Evolutionary conservation across 1,139 yeast genomes (phyloP), one percentile per base, ranked within the genome.

Genomic region (Saccharomyces hybrid): DNA sequence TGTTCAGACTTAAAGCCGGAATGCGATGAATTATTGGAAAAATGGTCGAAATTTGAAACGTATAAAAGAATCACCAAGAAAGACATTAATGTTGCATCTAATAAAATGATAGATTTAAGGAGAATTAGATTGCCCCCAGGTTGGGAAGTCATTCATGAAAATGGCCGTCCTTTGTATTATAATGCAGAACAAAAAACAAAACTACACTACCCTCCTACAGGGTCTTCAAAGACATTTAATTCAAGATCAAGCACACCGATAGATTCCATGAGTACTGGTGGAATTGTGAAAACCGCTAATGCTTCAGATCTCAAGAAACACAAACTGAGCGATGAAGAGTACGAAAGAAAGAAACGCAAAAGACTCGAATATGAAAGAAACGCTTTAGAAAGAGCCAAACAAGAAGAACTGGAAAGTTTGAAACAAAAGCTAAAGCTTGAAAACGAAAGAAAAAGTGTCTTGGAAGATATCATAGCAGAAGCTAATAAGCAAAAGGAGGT

Each of bases 11-110:
- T 83, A 26, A 65, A 65, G 44, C 52, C 53, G 0, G 67, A 76
- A 47, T 78, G 86, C 1, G 58, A 69, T 6, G 67, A 70, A 9
- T 71, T 93, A 49, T 65, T 88, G 26, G 73, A 76, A 1, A 84
- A 78, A 58, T 93, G 98, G 98, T 76, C 84, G 47, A 74, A 74
- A 32, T 78, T 89, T 58, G 84, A 86, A 65, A 83, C 88, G 80
- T 95, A 93, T 7, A 88, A 85, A 65, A 79, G 96, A 55, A 93
- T 93, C 51, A 55, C 66, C 4, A 66, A 67, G 56, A 66, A 56
- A 54, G 70, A 65, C 47, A 56, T 64, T n/a, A 57, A 54, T 25
- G 51, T 56, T 8, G 57, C 59, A 14, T 55, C 62, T 16, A 57
- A 52, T 9, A 63, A 58, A 50, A 51, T 57, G 49, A 56, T 55